Evolutionary conservation across 1,284 basidiomycete species (phyloP).

Genomic region (Moesziomyces sp.): DNA sequence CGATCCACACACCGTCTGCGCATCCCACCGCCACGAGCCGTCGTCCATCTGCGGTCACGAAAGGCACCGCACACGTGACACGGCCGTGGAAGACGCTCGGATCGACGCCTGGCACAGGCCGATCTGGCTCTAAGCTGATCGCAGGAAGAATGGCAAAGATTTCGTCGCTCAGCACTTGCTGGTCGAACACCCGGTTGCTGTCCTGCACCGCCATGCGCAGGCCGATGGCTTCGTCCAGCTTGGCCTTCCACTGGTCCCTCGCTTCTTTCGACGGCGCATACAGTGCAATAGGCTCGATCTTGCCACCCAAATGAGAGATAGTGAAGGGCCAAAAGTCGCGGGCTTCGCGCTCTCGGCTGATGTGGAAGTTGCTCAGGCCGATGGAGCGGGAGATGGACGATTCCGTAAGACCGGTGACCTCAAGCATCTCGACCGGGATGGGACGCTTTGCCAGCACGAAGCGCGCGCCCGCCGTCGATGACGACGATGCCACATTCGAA

Average conservation of each 20-base stretch:
- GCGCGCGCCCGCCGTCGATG: conserved; percentile 19
- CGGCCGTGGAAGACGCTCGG: conserved; percentile 84
- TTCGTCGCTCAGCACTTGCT: conserved; percentile 63
- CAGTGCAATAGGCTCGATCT: conserved; percentile 71
- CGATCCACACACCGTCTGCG: conserved; percentile 96
- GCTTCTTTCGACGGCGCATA: conserved; percentile 83
- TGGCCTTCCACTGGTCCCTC: conserved; percentile 86
- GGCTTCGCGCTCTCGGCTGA: conserved; percentile 53
- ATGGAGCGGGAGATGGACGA: conserved; percentile 57
- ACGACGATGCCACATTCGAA: conserved; percentile 22
- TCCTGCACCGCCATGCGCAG: conserved; percentile 87
- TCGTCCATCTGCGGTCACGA: conserved; percentile 79
- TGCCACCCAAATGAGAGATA: conserved; percentile 56
- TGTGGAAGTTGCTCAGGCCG: conserved; percentile 59
- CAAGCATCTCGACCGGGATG: conserved; percentile 63
- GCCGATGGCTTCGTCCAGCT: conserved; percentile 86
- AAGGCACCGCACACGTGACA: conserved; percentile 89
- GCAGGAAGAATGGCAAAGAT: conserved; percentile 62
- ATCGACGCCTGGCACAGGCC: conserved; percentile 72
- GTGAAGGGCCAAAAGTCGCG: conserved; percentile 63
- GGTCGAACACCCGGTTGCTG: conserved; percentile 78
- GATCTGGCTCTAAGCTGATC: conserved; percentile 43
- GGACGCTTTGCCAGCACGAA: conserved; percentile 61
- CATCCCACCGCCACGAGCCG: conserved; percentile 90
- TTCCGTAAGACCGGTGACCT: conserved; percentile 56